Evolutionary conservation across 2,329 filamentous ascomycete genomes (phyloP).

Genomic region (Lachnellula occidentalis): DNA sequence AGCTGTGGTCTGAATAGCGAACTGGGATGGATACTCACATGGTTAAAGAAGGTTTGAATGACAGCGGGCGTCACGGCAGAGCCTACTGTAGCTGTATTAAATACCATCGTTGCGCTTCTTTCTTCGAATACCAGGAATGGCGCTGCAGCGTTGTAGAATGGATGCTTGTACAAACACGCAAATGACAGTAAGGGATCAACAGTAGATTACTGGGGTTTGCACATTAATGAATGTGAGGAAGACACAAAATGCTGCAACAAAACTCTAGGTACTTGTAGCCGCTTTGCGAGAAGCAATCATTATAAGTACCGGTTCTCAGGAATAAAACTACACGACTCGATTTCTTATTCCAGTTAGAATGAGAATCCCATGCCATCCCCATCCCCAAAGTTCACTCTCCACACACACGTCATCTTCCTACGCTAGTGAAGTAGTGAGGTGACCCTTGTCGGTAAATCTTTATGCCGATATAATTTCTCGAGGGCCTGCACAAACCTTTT

Average conservation of each 20-base stretch:
- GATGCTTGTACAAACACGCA: not conserved
- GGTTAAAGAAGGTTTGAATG: constrained; percentile 77
- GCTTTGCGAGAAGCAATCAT: too few species aligned
- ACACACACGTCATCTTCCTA: not conserved
- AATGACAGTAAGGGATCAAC: not conserved
- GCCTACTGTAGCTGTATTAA: constrained; percentile 77
- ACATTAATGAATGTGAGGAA: too few species aligned
- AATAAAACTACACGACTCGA: too few species aligned
- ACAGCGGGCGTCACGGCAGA: constrained; percentile 84
- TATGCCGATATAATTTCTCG: not conserved
- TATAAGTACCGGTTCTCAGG: too few species aligned
- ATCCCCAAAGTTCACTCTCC: too few species aligned
- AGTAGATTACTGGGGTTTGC: too few species aligned
- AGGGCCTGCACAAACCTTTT: constrained; percentile 11
- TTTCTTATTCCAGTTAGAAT: too few species aligned
- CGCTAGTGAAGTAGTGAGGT: not conserved
- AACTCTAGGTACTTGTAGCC: too few species aligned
- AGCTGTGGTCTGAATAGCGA: not conserved
- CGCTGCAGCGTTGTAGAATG: not conserved
- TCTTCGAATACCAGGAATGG: not conserved
- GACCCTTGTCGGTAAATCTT: constrained; percentile 2
- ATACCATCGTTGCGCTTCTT: constrained; percentile 29
- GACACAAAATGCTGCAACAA: too few species aligned
- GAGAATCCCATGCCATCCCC: too few species aligned
- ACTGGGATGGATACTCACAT: constrained; percentile 51